Base-by-base conservation (phyloP, 2,329 filamentous ascomycete species). In the Tolypocladium guangdongense region DNA sequence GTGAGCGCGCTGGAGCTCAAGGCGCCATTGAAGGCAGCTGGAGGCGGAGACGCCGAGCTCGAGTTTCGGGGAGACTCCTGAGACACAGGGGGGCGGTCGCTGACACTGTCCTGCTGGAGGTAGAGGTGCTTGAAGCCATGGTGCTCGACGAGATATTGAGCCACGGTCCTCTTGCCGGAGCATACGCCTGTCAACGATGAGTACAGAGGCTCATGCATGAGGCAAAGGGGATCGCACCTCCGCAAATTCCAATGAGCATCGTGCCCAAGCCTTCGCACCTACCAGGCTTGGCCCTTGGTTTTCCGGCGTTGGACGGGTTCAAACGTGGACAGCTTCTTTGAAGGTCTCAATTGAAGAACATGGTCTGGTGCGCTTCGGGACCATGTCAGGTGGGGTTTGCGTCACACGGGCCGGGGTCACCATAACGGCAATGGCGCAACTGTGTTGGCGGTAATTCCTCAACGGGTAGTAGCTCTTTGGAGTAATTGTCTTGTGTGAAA, bases 81-180 rank as follows among this genome's bases (percentile, higher is more conserved):
- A 14, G 46, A 45, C n/a, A 35, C 39, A 6, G 24, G 10, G 2
- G 30, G 30, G 10, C 12, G 1, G 41, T 49, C 20, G 16, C 48
- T 47, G n/a, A 32, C 35, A 30, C 37, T 30, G 22, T 54, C 36
- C 48, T 55, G 53, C 53, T 62, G 55, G 33, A 96, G 76, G 61
- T 81, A 78, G 54, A 96, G 78, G 48, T 82, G 81, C 56, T 80
- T 83, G 71, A 97, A 99, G 56, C 82, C 83, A 69, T 96, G 87
- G 59, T 91, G 82, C 58, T 90, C 81, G 58, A 91, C 82, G 10
- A 99, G 81, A 67, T 95, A 96, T 52, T 88, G 82, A 54, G 90
- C 90, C 59, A 97, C 88, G 11, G 90, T 89, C 66, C 84, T 85
- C 74, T 96, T 97, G 64, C 93, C 93, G 49, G 92, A 85, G 74